Evolutionary conservation across 306 rosid species (phyloP), one percentile per base, ranked within the genome.

Genomic region (Cucurbita ficifolia): DNA sequence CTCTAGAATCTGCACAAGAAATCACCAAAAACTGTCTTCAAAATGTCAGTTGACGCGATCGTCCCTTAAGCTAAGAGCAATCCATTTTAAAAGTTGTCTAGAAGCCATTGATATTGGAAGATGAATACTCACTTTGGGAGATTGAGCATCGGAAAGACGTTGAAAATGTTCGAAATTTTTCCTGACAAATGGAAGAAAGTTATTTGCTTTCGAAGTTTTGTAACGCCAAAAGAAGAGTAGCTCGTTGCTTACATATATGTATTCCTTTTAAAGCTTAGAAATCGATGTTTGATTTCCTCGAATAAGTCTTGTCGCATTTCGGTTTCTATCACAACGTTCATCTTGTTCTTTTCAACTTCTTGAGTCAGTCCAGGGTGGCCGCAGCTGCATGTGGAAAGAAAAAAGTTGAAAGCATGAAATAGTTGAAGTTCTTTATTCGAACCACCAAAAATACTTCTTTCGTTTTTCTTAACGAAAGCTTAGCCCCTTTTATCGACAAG

Each of bases 1-100:
- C 99, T 81, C 97, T 86, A 24, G 99, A 94, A 81, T 94, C 99
- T 81, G 92, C 99, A 94, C 99, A 94, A 52, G 97, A 88, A 81
- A 94, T 88, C 80, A 94, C 91, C 95, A 94, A 84, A 81, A 91
- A 91, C 99, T 94, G 92, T 89, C 78, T 89, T 49, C 14, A 76
- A 72, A 85, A 75, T 58, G 87, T 91, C 78, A 88, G 89, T 80
- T 69, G 58, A 83, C 55, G 67, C 21, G 40, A 45, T 46, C 36
- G 75, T 42, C 67, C 24, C 61, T 10, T 36, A 76, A 38, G 69
- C 50, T 75, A 62, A 46, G 46, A 45, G 45, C 35, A 40, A 73
- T 55, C 36, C 12, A 38, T 35, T 72, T 10, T 5, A 17, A 52
- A 17, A 3, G 40, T 8, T 16, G 3, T 35, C 9, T 3, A 29